Evolutionary conservation across 2,329 filamentous ascomycete genomes (phyloP).

Genomic region (Ascochyta viciae-villosae): DNA sequence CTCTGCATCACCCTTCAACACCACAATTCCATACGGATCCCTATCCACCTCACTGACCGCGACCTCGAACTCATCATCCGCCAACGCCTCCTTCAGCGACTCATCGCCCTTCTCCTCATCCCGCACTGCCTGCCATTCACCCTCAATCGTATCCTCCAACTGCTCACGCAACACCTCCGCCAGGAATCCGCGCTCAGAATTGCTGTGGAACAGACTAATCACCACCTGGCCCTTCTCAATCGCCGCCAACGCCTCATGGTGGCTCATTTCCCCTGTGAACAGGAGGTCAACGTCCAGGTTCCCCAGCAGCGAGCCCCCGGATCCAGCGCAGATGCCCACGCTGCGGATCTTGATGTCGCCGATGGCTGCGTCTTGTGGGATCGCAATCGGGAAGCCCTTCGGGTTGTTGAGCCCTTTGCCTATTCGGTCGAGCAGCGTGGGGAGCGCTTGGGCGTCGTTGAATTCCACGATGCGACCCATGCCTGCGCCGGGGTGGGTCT

Average conservation of each 20-base stretch:
- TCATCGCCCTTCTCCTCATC: conserved; percentile 53
- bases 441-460: conserved; percentile 59
- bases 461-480: conserved; percentile 69
- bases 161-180: conserved; percentile 71
- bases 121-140: conserved; percentile 61
- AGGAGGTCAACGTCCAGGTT: conserved; percentile 75
- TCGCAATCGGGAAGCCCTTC: conserved; percentile 68
- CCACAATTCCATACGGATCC: conserved; percentile 82
- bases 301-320: conserved; percentile 78
- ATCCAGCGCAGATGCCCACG: conserved; percentile 89
- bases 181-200: conserved; percentile 87
- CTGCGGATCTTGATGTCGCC: conserved; percentile 66
- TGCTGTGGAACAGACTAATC: conserved; percentile 88
- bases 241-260: conserved; percentile 88
- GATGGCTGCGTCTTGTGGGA: conserved; percentile 65
- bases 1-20: conserved; percentile 37
- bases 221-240: conserved; percentile 85
- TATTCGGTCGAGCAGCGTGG: conserved; percentile 67
- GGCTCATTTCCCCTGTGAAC: conserved; percentile 91
- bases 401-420: conserved; percentile 70
- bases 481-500: conserved; percentile 59
- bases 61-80: conserved; percentile 66
- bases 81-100: conserved; percentile 56
- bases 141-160: conserved; percentile 65
- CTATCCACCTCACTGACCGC: conserved; percentile 79